These are phyloP conservation scores for Cercospora zeae-maydis DNA, from an alignment of 2,329 filamentous ascomycete genomes.

Conservation along the genomic window DNA sequence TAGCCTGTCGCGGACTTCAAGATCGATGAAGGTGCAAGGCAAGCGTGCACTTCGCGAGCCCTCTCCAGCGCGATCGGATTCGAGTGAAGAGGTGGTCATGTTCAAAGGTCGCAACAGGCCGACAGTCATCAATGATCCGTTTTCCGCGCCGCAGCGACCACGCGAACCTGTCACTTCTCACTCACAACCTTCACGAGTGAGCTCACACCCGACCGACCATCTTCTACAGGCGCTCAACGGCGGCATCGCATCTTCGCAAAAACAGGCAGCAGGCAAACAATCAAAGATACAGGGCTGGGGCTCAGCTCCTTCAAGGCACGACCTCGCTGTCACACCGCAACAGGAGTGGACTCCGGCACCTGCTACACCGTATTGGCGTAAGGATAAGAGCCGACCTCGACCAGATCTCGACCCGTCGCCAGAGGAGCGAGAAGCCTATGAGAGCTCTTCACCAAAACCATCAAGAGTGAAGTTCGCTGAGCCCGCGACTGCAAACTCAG, in stretches of 20 bases:
- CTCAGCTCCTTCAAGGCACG: conserved; percentile 19
- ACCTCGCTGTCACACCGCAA: conserved; percentile 8
- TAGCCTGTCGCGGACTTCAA: conserved; percentile 19
- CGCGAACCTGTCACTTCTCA: conserved; percentile 28
- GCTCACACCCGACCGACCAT: conserved; percentile 28
- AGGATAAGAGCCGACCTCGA: conserved; percentile 22
- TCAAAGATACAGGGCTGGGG: conserved; percentile 24
- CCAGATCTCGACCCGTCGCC: conserved; percentile 24
- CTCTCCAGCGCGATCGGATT: conserved; percentile 50
- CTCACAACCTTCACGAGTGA: conserved; percentile 26
- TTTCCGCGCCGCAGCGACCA: conserved; percentile 9
- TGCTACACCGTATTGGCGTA: conserved; percentile 29
- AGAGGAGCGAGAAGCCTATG: conserved; percentile 17
- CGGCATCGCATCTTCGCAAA: background rate
- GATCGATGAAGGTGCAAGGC: conserved; percentile 14
- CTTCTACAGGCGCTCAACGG: conserved; percentile 24
- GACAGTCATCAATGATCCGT: conserved; percentile 31
- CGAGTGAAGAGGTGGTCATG: conserved; percentile 70
- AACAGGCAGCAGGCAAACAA: background rate
- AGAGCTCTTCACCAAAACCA: conserved; percentile 14
- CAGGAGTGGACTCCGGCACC: conserved; percentile 30
- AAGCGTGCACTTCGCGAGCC: conserved; percentile 34
- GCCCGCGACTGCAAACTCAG: conserved; percentile 7
- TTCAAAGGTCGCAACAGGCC: conserved; percentile 55
- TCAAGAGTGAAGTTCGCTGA: conserved; percentile 24